A percentile compares a stretch with the other conserved stretches of the same genome.
These are phyloP conservation scores for Beauveria caledonica DNA, from an alignment of 2,329 filamentous ascomycete genomes.

Conservation along the genomic window DNA sequence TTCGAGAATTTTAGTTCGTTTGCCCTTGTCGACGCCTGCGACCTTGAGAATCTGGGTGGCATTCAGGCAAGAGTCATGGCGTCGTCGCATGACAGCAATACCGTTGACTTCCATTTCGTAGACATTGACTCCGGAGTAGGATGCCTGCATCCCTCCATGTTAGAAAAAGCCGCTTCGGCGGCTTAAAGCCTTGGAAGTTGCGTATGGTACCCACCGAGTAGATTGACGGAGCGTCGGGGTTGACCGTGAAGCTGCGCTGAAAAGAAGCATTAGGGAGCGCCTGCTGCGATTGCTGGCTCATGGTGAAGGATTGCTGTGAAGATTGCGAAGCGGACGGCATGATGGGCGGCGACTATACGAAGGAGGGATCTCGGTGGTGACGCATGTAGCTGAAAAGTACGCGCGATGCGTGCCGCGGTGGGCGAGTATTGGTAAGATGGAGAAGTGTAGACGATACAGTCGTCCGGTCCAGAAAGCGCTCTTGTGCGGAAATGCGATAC, in stretches of 20 bases:
- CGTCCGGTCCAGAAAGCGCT: neutral
- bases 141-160: slow-evolving; percentile 44
- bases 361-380: neutral
- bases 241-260: slow-evolving; percentile 25
- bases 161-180: slow-evolving; percentile 1
- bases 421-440: neutral
- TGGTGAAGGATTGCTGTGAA: slow-evolving; percentile 48
- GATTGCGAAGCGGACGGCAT: slow-evolving; percentile 40
- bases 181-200: neutral
- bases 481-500: neutral
- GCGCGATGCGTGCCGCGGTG: neutral
- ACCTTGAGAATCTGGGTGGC: slow-evolving; percentile 98
- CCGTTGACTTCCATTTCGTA: slow-evolving; percentile 98
- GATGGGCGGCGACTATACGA: neutral
- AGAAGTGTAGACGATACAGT: neutral
- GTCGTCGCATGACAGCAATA: slow-evolving; percentile 89
- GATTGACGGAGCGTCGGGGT: slow-evolving; percentile 44
- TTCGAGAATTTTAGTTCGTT: slow-evolving; percentile 93
- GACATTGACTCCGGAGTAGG: slow-evolving; percentile 91
- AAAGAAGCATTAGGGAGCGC: slow-evolving; percentile 29
- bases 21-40: slow-evolving; percentile 93
- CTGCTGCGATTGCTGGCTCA: slow-evolving; percentile 46
- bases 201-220: slow-evolving; percentile 44
- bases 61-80: slow-evolving; percentile 93
- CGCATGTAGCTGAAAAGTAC: slow-evolving; percentile 1